Percentiles rank a stretch among this genome's conserved stretches.
Evolutionary conservation across 2,329 filamentous ascomycete genomes (phyloP).

Genomic region (Ophiostoma himal-ulmi): DNA sequence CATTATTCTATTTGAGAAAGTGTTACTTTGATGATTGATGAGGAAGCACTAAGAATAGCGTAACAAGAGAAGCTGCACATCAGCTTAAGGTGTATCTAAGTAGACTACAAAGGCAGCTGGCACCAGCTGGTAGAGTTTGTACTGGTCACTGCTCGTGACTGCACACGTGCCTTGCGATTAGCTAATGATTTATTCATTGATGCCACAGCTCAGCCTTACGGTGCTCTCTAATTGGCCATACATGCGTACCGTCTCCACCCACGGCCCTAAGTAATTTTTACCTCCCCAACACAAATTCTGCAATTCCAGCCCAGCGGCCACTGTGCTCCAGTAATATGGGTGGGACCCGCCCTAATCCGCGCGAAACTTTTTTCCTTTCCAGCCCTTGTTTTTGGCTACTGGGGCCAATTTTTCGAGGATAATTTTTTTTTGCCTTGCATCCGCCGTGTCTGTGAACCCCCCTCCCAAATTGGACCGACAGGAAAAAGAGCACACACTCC

Average conservation of each 20-base stretch:
- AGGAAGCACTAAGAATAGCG: background rate
- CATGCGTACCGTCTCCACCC: background rate
- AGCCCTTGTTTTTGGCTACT: constrained; percentile 16
- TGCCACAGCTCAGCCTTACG: background rate
- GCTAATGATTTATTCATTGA: background rate
- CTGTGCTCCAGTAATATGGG: constrained; percentile 8
- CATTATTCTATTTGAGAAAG: background rate
- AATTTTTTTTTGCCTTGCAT: constrained; percentile 21
- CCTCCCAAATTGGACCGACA: constrained; percentile 20
- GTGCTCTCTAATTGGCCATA: background rate
- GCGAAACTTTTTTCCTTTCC: constrained; percentile 24
- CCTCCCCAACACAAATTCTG: constrained; percentile 23
- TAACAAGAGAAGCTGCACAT: background rate
- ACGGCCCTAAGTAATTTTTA: constrained; percentile 29
- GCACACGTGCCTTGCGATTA: background rate
- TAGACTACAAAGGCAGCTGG: background rate
- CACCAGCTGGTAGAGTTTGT: background rate
- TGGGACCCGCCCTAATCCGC: constrained; percentile 24
- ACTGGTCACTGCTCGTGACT: background rate
- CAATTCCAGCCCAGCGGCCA: constrained; percentile 2
- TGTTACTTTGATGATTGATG: background rate
- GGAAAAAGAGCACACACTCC: constrained; percentile 20
- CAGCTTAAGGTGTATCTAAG: background rate
- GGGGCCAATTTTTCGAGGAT: constrained; percentile 18
- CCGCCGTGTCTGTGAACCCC: constrained; percentile 17